Conservation (phyloP, 306 rosid species). For the Inga laurina region DNA sequence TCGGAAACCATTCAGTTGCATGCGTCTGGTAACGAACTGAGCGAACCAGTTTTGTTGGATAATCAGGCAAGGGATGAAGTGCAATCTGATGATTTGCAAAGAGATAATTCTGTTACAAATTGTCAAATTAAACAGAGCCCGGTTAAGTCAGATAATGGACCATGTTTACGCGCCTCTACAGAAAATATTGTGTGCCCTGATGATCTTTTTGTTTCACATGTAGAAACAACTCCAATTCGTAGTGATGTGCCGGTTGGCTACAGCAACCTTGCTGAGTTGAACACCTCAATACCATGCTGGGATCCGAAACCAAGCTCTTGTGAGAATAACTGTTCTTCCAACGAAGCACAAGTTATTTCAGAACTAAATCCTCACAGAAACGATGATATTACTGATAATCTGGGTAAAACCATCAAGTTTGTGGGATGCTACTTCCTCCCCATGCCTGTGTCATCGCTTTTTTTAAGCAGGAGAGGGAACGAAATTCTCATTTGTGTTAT, state of each 20-base stretch:
- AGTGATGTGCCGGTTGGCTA: conserved; percentile 41
- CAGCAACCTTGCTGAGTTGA: conserved; percentile 34
- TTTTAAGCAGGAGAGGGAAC: conserved; percentile 51
- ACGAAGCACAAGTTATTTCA: conserved; percentile 40
- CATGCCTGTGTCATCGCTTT: conserved; percentile 61
- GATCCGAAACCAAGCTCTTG: conserved; percentile 30
- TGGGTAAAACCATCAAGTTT: conserved; percentile 48
- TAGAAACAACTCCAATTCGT: conserved; percentile 40
- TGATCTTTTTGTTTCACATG: conserved; percentile 36
- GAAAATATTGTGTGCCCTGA: not conserved
- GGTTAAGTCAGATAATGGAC: not conserved
- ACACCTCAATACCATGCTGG: conserved; percentile 31
- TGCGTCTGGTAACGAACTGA: conserved; percentile 38
- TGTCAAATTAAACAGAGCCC: not conserved
- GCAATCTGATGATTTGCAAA: conserved; percentile 15
- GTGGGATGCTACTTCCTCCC: conserved; percentile 82
- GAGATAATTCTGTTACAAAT: conserved; percentile 4
- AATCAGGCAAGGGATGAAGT: conserved; percentile 14
- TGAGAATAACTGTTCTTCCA: conserved; percentile 38
- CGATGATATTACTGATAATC: conserved; percentile 44
- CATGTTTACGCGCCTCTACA: not conserved
- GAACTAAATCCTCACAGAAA: conserved; percentile 38
- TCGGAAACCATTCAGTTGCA: conserved; percentile 38
- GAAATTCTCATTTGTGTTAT: conserved; percentile 66
- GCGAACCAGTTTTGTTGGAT: conserved; percentile 31